phyloP scores from a whole-genome alignment of 495 filamentous ascomycete species.

The Pseudoneurospora amorphoporcata region DNA sequence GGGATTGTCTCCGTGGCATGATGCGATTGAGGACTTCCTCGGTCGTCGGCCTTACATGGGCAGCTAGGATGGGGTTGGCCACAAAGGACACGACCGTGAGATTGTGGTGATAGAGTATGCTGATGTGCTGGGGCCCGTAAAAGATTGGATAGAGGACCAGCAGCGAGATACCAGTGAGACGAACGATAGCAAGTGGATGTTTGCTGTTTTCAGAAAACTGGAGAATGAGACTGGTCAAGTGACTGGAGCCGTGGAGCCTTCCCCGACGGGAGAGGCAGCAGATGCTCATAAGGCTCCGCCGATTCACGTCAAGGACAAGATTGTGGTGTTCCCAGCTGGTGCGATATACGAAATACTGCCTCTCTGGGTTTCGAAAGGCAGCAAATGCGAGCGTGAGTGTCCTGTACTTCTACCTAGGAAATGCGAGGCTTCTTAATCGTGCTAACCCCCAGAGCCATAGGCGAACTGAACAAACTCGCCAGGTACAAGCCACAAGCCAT shows the following conservation, averaged over 20 bases:
- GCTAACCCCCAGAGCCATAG: background rate
- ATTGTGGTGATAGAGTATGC: conserved; percentile 24
- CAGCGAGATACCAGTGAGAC: conserved; percentile 5
- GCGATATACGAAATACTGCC: conserved; percentile 24
- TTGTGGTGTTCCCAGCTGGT: conserved; percentile 23
- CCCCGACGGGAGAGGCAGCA: background rate
- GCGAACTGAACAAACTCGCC: conserved; percentile 17
- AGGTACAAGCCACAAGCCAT: conserved; percentile 17
- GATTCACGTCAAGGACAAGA: conserved; percentile 20
- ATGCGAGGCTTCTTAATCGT: background rate
- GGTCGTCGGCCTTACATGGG: conserved; percentile 13
- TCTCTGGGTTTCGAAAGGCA: conserved; percentile 22
- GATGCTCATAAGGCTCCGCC: background rate
- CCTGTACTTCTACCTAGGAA: background rate
- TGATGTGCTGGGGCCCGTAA: conserved; percentile 18
- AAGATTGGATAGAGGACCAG: conserved; percentile 25
- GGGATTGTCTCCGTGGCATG: conserved; percentile 18
- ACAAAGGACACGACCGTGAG: conserved; percentile 22
- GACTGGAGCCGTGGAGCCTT: conserved; percentile 5
- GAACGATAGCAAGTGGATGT: conserved; percentile 16
- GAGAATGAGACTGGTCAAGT: conserved; percentile 12
- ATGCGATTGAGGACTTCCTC: conserved; percentile 18
- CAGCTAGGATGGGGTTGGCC: conserved; percentile 26
- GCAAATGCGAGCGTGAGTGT: conserved; percentile 24
- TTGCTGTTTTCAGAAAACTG: conserved; percentile 22